Evolutionary conservation across 163 green algal genomes (phyloP).

Genomic region (Scenedesmus sp.): DNA sequence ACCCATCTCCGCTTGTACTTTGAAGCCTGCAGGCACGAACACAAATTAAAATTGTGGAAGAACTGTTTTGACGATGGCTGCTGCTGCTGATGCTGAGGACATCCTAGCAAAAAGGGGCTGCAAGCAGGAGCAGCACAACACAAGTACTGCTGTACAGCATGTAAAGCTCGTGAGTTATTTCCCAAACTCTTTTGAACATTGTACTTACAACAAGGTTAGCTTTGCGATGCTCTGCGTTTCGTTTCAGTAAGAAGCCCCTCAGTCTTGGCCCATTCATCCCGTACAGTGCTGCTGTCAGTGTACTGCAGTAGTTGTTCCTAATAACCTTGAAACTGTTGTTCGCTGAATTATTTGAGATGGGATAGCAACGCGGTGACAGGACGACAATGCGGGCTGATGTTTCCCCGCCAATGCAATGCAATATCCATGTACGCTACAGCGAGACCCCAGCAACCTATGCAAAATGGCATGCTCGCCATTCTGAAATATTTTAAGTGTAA

Average conservation of each 20-base stretch:
- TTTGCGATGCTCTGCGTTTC: slow-evolving; percentile 42
- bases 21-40: not conserved
- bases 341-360: no score
- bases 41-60: not conserved
- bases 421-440: not conserved
- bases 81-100: not conserved
- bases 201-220: slow-evolving; percentile 39
- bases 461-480: not conserved
- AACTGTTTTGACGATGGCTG: not conserved
- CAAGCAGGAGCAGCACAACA: not conserved
- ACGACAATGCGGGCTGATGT: not conserved
- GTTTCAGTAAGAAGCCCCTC: slow-evolving; percentile 40
- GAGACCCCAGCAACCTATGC: not conserved
- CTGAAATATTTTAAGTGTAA: not conserved
- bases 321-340: no score
- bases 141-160: not conserved
- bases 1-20: slow-evolving; percentile 56
- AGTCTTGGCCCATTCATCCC: slow-evolving; percentile 10
- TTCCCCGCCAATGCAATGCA: not conserved
- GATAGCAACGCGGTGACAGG: no score
- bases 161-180: not conserved
- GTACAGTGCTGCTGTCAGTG: not conserved
- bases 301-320: not conserved
- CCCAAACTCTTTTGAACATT: not conserved
- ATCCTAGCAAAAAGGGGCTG: not conserved